A percentile compares a stretch with the other conserved stretches of the same genome.
phyloP scores from a whole-genome alignment of 129 eudicot genomes.

The Flaveria brownii region DNA sequence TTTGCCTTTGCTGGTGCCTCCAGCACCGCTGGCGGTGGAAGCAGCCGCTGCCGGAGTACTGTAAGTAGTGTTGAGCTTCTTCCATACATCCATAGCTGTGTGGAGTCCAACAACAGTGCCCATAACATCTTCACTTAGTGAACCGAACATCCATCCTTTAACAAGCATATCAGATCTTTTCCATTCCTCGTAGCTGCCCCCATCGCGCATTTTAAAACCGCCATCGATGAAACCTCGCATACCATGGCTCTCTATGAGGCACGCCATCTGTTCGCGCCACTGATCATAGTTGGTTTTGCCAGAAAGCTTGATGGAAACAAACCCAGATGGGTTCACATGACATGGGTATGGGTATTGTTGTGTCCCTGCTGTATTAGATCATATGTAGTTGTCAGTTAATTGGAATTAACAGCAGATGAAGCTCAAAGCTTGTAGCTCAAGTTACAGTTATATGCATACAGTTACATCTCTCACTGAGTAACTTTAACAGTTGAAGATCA shows the following conservation, averaged over 20 bases:
- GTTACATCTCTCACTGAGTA: neutral
- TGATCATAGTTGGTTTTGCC: neutral
- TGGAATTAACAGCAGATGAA: neutral
- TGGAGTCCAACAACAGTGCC: neutral
- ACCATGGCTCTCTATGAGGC: slow-evolving; percentile 6
- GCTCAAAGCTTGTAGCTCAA: no score
- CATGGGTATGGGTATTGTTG: slow-evolving; percentile 10
- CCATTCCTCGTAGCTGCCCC: neutral
- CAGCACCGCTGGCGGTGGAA: neutral
- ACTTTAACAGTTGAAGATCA: neutral
- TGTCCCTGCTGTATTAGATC: slow-evolving; percentile 7
- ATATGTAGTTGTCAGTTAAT: neutral
- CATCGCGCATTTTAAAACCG: neutral
- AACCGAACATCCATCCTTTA: slow-evolving; percentile 20
- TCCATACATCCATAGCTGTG: slow-evolving; percentile 15
- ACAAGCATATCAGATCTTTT: slow-evolving; percentile 12
- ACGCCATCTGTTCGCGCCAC: slow-evolving; percentile 7
- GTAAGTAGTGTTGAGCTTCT: neutral
- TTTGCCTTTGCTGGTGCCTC: neutral
- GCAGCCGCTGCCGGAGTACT: neutral
- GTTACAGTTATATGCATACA: neutral
- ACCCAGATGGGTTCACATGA: neutral
- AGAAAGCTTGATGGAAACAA: neutral
- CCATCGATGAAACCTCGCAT: slow-evolving; percentile 12
- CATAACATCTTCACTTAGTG: slow-evolving; percentile 9